Conservation (phyloP, 257 asterid genomes). For the Rehmannia glutinosa region DNA sequence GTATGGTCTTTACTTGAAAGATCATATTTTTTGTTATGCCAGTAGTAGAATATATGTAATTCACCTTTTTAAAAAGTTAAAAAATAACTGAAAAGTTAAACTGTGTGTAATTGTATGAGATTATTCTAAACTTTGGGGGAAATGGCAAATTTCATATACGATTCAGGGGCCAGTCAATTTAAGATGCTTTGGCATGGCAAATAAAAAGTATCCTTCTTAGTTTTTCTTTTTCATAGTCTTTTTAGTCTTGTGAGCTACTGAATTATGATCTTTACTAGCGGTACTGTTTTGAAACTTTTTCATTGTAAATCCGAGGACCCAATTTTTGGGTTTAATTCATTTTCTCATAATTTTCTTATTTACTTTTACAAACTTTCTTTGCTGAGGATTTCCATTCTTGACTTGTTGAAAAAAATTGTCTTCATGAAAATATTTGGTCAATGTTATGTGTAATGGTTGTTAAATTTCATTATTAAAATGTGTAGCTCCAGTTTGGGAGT, state of each 20-base stretch:
- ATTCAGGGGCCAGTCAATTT: too few species aligned
- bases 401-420: background rate
- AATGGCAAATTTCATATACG: background rate
- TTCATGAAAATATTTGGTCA: background rate
- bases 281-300: background rate
- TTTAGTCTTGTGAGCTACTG: background rate
- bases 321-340: background rate
- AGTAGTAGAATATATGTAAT: background rate
- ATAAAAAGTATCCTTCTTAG: background rate
- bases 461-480: too few species aligned
- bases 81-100: background rate
- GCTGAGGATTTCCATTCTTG: background rate
- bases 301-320: background rate
- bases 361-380: background rate
- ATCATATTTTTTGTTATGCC: background rate
- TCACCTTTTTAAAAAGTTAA: background rate
- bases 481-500: too few species aligned
- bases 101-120: background rate
- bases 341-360: background rate
- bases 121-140: background rate
- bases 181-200: too few species aligned
- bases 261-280: background rate
- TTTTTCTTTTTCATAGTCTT: background rate
- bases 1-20: background rate
- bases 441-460: constrained; percentile 2